Conservation (phyloP, 257 asterid genomes). For the Thymus mandschuricus region DNA sequence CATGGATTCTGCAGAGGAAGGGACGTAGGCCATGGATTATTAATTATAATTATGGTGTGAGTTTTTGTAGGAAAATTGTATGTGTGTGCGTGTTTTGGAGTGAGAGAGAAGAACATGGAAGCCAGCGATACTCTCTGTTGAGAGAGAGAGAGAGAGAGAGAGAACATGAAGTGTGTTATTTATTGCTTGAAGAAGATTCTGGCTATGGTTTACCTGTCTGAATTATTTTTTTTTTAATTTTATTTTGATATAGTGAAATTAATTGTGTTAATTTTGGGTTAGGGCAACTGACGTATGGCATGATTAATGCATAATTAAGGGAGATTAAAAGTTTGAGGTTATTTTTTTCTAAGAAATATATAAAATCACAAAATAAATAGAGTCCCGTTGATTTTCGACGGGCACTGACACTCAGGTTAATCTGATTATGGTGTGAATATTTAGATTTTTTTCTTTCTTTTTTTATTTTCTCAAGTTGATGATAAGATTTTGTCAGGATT, state of each 20-base stretch:
- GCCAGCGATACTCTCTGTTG: constrained; percentile 71
- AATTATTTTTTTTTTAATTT: constrained; percentile 34
- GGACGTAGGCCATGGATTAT: constrained; percentile 50
- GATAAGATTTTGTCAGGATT: background rate
- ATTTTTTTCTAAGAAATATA: too few relatives aligned
- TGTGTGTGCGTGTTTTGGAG: background rate
- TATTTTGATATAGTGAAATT: background rate
- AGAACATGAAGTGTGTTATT: constrained; percentile 54
- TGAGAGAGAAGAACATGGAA: constrained; percentile 48
- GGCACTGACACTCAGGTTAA: too few relatives aligned
- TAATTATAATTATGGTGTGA: background rate
- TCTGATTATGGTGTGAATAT: too few relatives aligned
- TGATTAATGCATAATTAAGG: constrained; percentile 7
- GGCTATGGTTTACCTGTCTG: constrained; percentile 45
- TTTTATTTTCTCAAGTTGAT: background rate
- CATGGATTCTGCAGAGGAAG: constrained; percentile 50
- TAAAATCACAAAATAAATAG: too few relatives aligned
- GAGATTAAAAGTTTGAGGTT: background rate
- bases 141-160: constrained; percentile 46
- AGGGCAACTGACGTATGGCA: background rate
- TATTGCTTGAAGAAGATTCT: constrained; percentile 45
- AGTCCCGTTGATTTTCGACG: too few relatives aligned
- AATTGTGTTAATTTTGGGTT: background rate
- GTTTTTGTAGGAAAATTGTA: background rate
- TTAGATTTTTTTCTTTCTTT: too few relatives aligned